A percentile compares a stretch with the other conserved stretches of the same genome.
These are phyloP conservation scores for Dovyalis caffra DNA, from an alignment of 345 rosid species.

Conservation along the genomic window DNA sequence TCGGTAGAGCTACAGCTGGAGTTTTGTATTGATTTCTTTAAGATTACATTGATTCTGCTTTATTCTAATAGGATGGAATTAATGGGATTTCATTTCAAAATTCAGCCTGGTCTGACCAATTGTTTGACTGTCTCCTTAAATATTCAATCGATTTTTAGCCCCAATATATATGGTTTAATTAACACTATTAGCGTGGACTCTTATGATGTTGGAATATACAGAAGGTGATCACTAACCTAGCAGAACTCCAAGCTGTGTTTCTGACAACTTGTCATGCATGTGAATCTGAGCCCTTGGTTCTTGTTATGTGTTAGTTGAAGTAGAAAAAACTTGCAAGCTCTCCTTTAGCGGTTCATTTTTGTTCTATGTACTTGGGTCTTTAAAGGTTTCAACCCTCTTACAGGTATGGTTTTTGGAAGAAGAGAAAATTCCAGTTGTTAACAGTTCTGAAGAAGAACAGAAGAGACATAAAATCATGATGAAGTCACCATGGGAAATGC, in stretches of 20 bases:
- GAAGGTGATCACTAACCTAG: background rate
- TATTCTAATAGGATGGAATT: background rate
- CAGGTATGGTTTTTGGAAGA: conserved; percentile 85
- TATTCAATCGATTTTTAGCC: background rate
- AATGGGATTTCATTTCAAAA: background rate
- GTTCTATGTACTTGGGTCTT: conserved; percentile 5
- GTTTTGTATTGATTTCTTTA: background rate
- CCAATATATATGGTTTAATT: background rate
- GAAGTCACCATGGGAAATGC: conserved; percentile 93
- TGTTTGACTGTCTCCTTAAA: background rate
- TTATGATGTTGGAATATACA: background rate
- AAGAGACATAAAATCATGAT: conserved; percentile 67
- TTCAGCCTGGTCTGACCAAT: background rate
- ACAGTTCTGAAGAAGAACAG: conserved; percentile 46
- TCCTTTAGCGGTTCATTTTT: background rate
- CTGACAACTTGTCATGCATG: background rate
- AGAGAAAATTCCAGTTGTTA: conserved; percentile 71
- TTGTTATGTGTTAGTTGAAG: background rate
- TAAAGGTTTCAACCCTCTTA: conserved; percentile 1
- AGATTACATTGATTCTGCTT: background rate
- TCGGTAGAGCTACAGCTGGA: background rate
- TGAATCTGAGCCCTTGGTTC: background rate
- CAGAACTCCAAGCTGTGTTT: background rate
- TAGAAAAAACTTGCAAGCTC: background rate
- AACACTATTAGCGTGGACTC: background rate